phyloP scores from a whole-genome alignment of 345 rosid species.

The Citrus inodora region DNA sequence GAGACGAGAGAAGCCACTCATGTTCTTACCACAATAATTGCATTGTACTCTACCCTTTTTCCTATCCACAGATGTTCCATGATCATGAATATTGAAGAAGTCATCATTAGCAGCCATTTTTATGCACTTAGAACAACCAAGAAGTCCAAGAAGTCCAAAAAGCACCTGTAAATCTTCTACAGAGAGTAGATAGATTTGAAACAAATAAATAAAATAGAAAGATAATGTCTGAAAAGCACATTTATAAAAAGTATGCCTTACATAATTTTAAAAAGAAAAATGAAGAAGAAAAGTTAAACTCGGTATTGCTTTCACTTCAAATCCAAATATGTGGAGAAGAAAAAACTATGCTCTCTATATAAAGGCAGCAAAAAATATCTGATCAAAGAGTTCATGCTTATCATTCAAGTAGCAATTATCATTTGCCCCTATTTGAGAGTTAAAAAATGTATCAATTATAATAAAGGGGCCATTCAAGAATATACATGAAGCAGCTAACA shows the following conservation, averaged over 20 bases:
- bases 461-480: neutral
- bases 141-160: neutral
- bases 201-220: too few species aligned
- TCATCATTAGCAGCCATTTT: slow-evolving; percentile 5
- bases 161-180: neutral
- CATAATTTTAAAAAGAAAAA: too few species aligned
- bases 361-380: neutral
- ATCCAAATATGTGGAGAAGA: neutral
- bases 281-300: neutral
- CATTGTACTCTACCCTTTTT: slow-evolving; percentile 35
- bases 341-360: neutral
- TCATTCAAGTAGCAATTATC: neutral
- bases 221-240: too few species aligned
- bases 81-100: slow-evolving; percentile 29
- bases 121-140: neutral
- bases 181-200: neutral
- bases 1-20: slow-evolving; percentile 27
- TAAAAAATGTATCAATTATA: neutral
- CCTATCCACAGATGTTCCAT: slow-evolving; percentile 28
- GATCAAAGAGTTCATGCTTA: neutral
- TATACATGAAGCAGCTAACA: neutral
- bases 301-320: neutral
- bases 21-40: slow-evolving; percentile 46
- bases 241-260: too few species aligned
- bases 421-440: neutral